Base-by-base conservation (phyloP, 169 alveolate genomes). In the Pseudocohnilembus persalinus region DNA sequence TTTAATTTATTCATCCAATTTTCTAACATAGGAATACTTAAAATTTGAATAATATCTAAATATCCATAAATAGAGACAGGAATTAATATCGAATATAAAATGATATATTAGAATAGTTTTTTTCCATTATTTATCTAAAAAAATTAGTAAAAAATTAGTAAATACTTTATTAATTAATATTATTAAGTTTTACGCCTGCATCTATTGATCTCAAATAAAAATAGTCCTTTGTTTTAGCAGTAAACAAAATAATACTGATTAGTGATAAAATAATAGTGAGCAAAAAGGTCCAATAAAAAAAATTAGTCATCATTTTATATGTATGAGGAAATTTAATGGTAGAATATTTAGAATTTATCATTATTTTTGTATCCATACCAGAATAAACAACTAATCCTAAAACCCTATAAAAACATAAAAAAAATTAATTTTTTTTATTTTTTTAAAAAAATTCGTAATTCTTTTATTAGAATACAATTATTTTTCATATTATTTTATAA, bases 291-390 rank as follows among this genome's bases (percentile, higher is more conserved):
- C 63, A 29, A 73, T 74, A 31, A 80, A 74, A 64, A 73, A 35
- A 49, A 32, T 35, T 64, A 73, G 74, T 29, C 30, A 75, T 75
- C 31, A 74, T n/a, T 33, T 64, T 64, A n/a, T 81, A 86, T 15
- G 73, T 30, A 68, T 80, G 73, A 30, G 88, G 64, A 33, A 28
- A 29, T 73, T 82, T 87, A 11, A 35, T 6, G 15, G 68, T 76
- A n/a, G 33, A 32, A 24, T 82, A 75, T 78, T 83, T 84, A 31
- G 83, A 82, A 80, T 92, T 89, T 81, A 81, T 65, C 93, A 89
- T 89, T 68, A 90, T 92, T 85, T 92, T 92, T 27, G 95, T 92
- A 29, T 92, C 91, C 92, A 88, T 90, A 34, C 95, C 95, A 30
- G 91, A 82, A 86, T 92, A 92, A 26, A 92, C 93, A 16, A 92